Evolutionary conservation across 306 rosid species (phyloP), one percentile per base, ranked within the genome.

Genomic region (Corylus americana): DNA sequence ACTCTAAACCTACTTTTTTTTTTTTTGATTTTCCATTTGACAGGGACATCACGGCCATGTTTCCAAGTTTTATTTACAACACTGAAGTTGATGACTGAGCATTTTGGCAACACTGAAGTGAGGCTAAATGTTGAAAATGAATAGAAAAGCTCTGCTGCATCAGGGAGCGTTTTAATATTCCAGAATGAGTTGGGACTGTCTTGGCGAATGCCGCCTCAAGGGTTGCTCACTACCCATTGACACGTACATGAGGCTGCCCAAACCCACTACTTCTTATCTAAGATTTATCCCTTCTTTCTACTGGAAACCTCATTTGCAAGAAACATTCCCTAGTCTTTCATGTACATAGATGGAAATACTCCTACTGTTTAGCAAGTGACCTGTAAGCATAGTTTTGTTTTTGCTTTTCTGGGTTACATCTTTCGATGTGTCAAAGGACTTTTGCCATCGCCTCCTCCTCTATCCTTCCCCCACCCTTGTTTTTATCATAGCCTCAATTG

Each of bases 41-140:
- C 83, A 90, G 94, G 78, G 90, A 88, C 62, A 45, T 89, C 75
- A 90, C 92, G 57, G 79, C 93, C 0, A 63, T 84, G 49, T 92
- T 86, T 86, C 90, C 94, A 11, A 92, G 97, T 81, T 92, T 92
- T 80, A 84, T 90, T 66, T 92, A 87, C 88, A 88, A 88, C 87
- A 90, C 97, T 2, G 83, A 77, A 87, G 90, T 90, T 67, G 92
- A 83, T 31, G 97, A 92, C 71, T 80, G 78, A 83, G 74, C 16
- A 44, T n/a, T 50, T 39, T 22, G 62, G 39, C 57, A 31, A 66
- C 42, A 44, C 72, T 27, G 67, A 42, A 17, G 39, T 55, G 18
- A 48, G 49, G 22, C 35, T 49, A 9, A 20, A 49, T 58, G 31
- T 22, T 68, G 27, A 13, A 80, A 68, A 83, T 10, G 27, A 39